These are phyloP conservation scores for Afroboletus lepidellus DNA, from an alignment of 1,284 basidiomycete genomes.

Conservation along the genomic window DNA sequence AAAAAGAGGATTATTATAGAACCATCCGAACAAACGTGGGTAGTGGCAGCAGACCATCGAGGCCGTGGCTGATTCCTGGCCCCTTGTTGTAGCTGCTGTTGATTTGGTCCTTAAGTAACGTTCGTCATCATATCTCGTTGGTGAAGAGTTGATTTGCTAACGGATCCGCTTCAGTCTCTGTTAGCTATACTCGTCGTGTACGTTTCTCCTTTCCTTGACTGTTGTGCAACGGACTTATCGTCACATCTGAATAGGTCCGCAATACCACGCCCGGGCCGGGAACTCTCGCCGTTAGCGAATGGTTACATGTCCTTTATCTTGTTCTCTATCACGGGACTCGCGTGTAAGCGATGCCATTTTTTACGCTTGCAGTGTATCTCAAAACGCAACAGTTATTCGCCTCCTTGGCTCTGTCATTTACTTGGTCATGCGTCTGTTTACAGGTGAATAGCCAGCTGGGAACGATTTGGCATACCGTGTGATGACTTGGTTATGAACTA, in stretches of 20 bases:
- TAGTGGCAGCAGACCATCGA: constrained; percentile 16
- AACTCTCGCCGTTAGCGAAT: constrained; percentile 51
- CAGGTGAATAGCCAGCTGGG: constrained; percentile 69
- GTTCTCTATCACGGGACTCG: constrained; percentile 83
- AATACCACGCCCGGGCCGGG: constrained; percentile 37
- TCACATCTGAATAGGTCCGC: constrained; percentile 40
- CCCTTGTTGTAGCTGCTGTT: constrained; percentile 53
- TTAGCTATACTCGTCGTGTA: constrained; percentile 74
- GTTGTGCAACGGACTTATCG: constrained; percentile 1
- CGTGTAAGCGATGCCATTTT: constrained; percentile 55
- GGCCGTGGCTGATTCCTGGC: constrained; percentile 2
- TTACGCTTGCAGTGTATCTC: not conserved
- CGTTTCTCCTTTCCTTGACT: constrained; percentile 21
- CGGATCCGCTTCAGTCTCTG: constrained; percentile 47
- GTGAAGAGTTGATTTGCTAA: constrained; percentile 41
- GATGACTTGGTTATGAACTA: too few relatives aligned
- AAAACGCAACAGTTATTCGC: constrained; percentile 59
- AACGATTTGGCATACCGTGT: too few relatives aligned
- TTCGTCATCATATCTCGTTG: constrained; percentile 22
- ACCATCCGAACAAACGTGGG: constrained; percentile 81
- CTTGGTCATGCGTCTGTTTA: constrained; percentile 78
- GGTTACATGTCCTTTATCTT: constrained; percentile 83
- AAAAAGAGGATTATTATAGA: constrained; percentile 88
- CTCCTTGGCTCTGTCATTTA: constrained; percentile 80
- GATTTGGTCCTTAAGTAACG: constrained; percentile 84